phyloP scores from a whole-genome alignment of 257 asterid genomes.

The Lycium barbarum region DNA sequence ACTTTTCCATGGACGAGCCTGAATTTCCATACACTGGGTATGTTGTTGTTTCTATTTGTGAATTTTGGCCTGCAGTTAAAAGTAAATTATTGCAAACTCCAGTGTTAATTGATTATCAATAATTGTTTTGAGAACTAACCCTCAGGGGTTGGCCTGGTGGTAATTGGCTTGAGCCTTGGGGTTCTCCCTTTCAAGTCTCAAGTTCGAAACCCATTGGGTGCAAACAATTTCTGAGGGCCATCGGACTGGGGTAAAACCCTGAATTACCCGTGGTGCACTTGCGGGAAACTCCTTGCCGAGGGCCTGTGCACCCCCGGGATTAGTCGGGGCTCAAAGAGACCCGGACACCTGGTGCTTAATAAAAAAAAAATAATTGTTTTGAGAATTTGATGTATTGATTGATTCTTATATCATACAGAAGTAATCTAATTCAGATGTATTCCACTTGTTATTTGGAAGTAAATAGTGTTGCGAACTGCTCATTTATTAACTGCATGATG shows the following conservation, averaged over 20 bases:
- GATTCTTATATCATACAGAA: slow-evolving; percentile 1
- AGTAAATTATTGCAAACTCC: not conserved
- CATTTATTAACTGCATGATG: slow-evolving; percentile 12
- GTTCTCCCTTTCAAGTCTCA: too few species aligned
- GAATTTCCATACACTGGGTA: not conserved
- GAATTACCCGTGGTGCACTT: too few species aligned
- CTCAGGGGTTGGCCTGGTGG: too few species aligned
- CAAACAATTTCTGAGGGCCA: too few species aligned
- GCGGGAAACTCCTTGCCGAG: too few species aligned
- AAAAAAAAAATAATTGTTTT: not conserved
- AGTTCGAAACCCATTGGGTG: too few species aligned
- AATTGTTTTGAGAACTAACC: slow-evolving; percentile 18
- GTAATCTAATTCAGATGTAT: not conserved
- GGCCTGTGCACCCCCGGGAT: too few species aligned
- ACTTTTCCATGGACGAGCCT: slow-evolving; percentile 19
- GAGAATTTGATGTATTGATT: not conserved
- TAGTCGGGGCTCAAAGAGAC: too few species aligned
- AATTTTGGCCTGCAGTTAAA: not conserved
- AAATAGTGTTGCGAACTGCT: slow-evolving; percentile 9
- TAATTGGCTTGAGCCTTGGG: too few species aligned
- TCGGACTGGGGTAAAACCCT: too few species aligned
- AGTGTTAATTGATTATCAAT: not conserved
- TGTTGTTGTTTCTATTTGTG: not conserved
- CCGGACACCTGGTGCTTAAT: too few species aligned
- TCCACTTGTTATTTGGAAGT: slow-evolving; percentile 12